These are phyloP conservation scores for Citrus hindsii DNA, from an alignment of 345 rosid species.

Conservation along the genomic window DNA sequence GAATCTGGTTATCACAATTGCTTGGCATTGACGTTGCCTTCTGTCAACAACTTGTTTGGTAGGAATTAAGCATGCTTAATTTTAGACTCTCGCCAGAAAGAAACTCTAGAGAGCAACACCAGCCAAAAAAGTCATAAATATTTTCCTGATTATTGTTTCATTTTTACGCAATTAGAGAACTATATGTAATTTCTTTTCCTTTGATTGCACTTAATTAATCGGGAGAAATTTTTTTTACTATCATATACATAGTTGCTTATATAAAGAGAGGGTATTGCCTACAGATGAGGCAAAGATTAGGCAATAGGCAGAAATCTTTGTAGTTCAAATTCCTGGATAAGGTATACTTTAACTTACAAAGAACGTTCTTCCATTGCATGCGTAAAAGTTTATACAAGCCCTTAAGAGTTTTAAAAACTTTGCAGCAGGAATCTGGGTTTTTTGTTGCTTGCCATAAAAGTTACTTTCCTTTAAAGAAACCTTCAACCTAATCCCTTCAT, in stretches of 20 bases:
- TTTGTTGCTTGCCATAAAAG: constrained; percentile 22
- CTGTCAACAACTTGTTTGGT: not conserved
- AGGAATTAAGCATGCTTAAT: not conserved
- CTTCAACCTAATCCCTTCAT: not conserved
- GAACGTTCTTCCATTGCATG: constrained; percentile 14
- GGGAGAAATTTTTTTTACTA: too few species aligned
- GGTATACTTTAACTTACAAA: not conserved
- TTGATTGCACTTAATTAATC: too few species aligned
- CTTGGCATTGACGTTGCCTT: not conserved
- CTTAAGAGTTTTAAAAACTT: not conserved
- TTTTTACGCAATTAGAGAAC: not conserved
- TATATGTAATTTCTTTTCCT: too few species aligned
- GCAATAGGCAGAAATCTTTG: not conserved
- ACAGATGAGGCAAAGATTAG: not conserved
- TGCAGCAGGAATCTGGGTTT: constrained; percentile 20
- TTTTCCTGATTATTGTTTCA: not conserved
- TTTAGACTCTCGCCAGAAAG: not conserved
- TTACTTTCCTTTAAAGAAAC: constrained; percentile 33
- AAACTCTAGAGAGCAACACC: not conserved
- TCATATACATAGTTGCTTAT: too few species aligned
- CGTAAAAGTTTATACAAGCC: not conserved
- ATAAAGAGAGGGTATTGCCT: not conserved
- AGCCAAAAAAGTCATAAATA: not conserved
- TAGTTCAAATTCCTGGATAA: not conserved
- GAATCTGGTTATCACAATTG: not conserved